Conservation (phyloP, 352 stramenopile genomes). For the Globisporangium splendens region DNA sequence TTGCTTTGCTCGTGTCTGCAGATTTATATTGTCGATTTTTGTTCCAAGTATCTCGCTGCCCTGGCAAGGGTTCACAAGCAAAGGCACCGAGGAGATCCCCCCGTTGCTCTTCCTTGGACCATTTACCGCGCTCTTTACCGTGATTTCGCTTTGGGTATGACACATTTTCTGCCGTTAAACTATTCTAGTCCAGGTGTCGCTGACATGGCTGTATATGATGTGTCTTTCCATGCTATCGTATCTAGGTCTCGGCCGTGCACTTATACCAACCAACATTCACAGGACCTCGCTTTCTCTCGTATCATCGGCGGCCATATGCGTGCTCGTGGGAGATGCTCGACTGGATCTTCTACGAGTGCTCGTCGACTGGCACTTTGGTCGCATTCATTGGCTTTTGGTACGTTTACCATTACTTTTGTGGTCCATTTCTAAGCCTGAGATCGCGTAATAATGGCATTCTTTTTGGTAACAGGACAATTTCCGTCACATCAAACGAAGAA, state of each 20-base stretch:
- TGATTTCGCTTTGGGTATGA: constrained; percentile 52
- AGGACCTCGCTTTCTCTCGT: constrained; percentile 49
- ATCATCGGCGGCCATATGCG: constrained; percentile 42
- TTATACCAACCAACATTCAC: constrained; percentile 55
- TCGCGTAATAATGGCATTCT: no score
- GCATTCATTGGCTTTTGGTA: constrained; percentile 58
- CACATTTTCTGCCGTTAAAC: background rate
- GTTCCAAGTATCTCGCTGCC: constrained; percentile 42
- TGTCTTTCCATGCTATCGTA: background rate
- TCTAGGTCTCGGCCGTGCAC: constrained; percentile 46
- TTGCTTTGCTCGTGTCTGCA: constrained; percentile 11
- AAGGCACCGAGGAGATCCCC: constrained; percentile 50
- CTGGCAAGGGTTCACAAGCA: constrained; percentile 40
- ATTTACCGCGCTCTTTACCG: constrained; percentile 40
- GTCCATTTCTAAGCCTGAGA: no score
- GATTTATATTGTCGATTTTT: constrained; percentile 52
- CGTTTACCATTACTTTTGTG: constrained; percentile 2
- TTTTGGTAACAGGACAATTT: constrained; percentile 26
- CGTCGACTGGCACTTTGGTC: constrained; percentile 37
- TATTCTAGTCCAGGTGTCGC: background rate
- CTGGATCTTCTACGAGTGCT: constrained; percentile 65
- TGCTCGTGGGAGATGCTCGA: constrained; percentile 66
- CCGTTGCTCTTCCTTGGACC: constrained; percentile 41
- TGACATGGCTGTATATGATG: background rate
- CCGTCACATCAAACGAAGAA: constrained; percentile 33